These are phyloP conservation scores for Omphalotus guepiniiformis DNA, from an alignment of 768 basidiomycete genomes.

Conservation along the genomic window DNA sequence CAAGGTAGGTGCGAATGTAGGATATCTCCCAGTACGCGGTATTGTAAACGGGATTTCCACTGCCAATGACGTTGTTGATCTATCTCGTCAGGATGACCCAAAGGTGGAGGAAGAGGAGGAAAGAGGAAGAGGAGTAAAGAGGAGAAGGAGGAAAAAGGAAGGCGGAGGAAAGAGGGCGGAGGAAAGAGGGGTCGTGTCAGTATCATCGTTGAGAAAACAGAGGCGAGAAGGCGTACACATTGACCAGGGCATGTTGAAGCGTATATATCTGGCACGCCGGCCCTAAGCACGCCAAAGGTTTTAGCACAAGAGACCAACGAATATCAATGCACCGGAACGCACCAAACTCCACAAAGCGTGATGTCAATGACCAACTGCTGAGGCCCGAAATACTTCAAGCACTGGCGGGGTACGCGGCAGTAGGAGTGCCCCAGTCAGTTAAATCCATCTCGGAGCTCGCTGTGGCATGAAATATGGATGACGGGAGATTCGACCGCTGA, in stretches of 20 bases:
- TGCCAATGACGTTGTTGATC: constrained; percentile 50
- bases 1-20: constrained; percentile 52
- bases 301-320: background rate
- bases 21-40: constrained; percentile 61
- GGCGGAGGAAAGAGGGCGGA: background rate
- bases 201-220: too few species aligned
- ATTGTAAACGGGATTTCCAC: constrained; percentile 46
- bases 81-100: constrained; percentile 31
- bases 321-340: constrained; percentile 10
- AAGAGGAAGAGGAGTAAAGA: background rate
- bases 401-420: constrained; percentile 34
- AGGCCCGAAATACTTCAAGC: constrained; percentile 41
- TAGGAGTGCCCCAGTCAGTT: constrained; percentile 41
- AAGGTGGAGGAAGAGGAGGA: constrained; percentile 11
- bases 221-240: constrained; percentile 37
- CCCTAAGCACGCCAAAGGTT: constrained; percentile 30
- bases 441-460: constrained; percentile 15
- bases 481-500: constrained; percentile 9
- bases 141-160: background rate
- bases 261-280: constrained; percentile 43
- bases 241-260: constrained; percentile 38
- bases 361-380: constrained; percentile 55
- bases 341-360: constrained; percentile 50
- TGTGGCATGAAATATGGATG: constrained; percentile 15
- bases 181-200: too few species aligned